Percentiles rank a stretch among this genome's conserved stretches.
Conservation (phyloP, 176 grass and related monocot genomes). For the bread wheat (Triticum aestivum) region IWGSC_CS_RefSeq_v2.1 NC_057799.1:475524360-475524859, state of each 20-base stretch:
- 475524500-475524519: not conserved
- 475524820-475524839: slow-evolving; percentile 79
- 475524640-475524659: not conserved
- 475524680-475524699: not conserved
- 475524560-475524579: slow-evolving; percentile 54
- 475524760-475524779: slow-evolving; percentile 63
- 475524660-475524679: not conserved
- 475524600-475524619: slow-evolving; percentile 70
- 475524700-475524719: not conserved
- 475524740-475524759: slow-evolving; percentile 32
- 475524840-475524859: not conserved
- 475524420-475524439: slow-evolving; percentile 2
- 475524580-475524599: slow-evolving; percentile 90
- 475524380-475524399: slow-evolving; percentile 79
- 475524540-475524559: slow-evolving; percentile 77
- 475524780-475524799: slow-evolving; percentile 57
- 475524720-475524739: not conserved
- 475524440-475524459: not conserved
- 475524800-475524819: slow-evolving; percentile 85
- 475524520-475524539: slow-evolving; percentile 58
- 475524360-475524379: slow-evolving; percentile 81
- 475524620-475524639: not conserved
- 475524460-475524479: not conserved
- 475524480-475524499: not conserved
- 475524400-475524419: slow-evolving; percentile 69